Evolutionary conservation across 305 asterid genomes (phyloP).

Genomic region (Withania somnifera): DNA sequence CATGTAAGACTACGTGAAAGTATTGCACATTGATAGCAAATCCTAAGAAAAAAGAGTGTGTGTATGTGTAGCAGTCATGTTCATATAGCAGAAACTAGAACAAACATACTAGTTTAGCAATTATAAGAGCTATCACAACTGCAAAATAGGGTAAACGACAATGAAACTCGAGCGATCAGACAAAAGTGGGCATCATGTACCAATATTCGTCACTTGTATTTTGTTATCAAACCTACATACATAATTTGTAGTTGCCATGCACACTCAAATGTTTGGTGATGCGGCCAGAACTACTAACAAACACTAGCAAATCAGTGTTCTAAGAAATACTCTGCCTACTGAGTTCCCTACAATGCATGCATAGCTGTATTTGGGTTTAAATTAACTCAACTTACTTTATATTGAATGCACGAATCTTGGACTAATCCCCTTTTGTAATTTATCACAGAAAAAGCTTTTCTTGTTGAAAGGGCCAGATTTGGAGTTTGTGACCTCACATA

Average conservation of each 20-base stretch:
- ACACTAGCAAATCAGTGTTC: not conserved
- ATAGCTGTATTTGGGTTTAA: not conserved
- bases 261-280: not conserved
- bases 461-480: not conserved
- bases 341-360: not conserved
- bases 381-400: not conserved
- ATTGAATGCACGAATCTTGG: not conserved
- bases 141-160: not conserved
- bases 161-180: not conserved
- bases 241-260: not conserved
- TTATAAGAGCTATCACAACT: not conserved
- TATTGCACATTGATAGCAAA: not conserved
- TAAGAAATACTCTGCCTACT: not conserved
- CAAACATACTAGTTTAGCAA: not conserved
- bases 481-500: not conserved
- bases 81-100: not conserved
- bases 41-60: not conserved
- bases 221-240: not conserved
- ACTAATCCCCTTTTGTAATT: not conserved
- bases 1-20: not conserved
- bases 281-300: not conserved
- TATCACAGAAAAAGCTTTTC: not conserved
- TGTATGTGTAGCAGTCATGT: not conserved
- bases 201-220: not conserved
- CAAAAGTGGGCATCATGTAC: not conserved